phyloP scores from a whole-genome alignment of 139 green algal genomes.

The Edaphochlamys debaryana region DNA sequence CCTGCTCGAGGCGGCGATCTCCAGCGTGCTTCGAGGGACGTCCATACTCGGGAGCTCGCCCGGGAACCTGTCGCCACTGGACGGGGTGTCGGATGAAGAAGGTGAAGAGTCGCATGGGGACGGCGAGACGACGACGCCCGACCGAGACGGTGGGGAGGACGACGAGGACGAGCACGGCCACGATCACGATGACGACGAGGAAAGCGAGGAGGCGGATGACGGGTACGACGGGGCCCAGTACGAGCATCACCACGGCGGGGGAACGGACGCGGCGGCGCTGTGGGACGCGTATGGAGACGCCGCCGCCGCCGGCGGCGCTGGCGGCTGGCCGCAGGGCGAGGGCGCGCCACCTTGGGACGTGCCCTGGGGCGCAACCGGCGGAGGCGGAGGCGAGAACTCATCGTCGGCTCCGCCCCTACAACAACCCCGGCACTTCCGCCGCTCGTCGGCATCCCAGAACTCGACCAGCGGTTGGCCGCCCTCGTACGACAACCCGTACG shows the following conservation, averaged over 20 bases:
- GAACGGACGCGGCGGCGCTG: no score
- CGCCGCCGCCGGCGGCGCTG: no score
- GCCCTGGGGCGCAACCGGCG: no score
- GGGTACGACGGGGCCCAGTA: not conserved
- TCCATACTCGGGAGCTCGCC: slow-evolving; percentile 13
- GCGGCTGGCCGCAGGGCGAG: no score
- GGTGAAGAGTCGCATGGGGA: not conserved
- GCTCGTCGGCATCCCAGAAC: no score
- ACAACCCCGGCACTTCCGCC: no score
- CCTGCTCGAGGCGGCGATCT: not conserved
- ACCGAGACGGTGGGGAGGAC: not conserved
- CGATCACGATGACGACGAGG: not conserved
- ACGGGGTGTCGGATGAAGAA: not conserved
- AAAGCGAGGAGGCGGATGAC: not conserved
- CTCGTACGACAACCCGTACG: no score
- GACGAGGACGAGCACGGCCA: not conserved
- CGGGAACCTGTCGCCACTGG: slow-evolving; percentile 3
- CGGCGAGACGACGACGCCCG: not conserved
- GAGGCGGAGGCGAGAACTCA: no score
- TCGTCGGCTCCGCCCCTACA: no score
- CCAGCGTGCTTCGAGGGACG: not conserved
- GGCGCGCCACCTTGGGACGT: no score
- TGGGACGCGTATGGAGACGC: no score
- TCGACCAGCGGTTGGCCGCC: not conserved
- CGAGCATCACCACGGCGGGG: no score